Conservation (phyloP, 495 filamentous ascomycete species). For the Aspergillus kassunensis region DNA sequence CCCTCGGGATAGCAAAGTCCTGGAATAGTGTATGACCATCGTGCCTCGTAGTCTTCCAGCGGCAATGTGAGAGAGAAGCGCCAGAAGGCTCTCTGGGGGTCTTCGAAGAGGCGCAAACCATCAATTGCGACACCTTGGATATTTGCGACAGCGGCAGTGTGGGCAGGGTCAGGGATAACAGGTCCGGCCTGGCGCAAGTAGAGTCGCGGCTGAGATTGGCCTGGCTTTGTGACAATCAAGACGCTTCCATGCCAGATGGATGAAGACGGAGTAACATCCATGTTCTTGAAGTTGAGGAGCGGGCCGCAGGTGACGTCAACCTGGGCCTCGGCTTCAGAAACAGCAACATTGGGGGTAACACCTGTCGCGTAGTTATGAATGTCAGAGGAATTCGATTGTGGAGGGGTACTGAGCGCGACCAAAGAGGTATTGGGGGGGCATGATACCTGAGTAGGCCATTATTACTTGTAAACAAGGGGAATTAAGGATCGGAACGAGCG, state of each 20-base stretch:
- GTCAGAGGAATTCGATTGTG: neutral
- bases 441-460: slow-evolving; percentile 11
- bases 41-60: slow-evolving; percentile 41
- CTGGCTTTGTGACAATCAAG: slow-evolving; percentile 69
- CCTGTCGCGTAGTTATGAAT: slow-evolving; percentile 1
- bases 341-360: slow-evolving; percentile 10
- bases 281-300: slow-evolving; percentile 78
- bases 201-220: slow-evolving; percentile 49
- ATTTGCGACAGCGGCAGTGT: slow-evolving; percentile 4
- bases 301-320: slow-evolving; percentile 74
- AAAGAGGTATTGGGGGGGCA: neutral
- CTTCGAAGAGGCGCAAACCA: slow-evolving; percentile 75
- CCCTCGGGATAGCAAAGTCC: slow-evolving; percentile 36
- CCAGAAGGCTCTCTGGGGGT: slow-evolving; percentile 76
- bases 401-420: neutral
- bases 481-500: neutral
- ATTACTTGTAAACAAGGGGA: neutral
- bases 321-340: slow-evolving; percentile 26
- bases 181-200: slow-evolving; percentile 44
- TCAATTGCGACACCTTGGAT: slow-evolving; percentile 27
- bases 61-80: slow-evolving; percentile 61
- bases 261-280: slow-evolving; percentile 55
- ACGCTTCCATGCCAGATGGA: slow-evolving; percentile 78
- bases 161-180: slow-evolving; percentile 18
- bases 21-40: slow-evolving; percentile 47